Conservation (phyloP, 345 rosid genomes). For the Euphorbia tirucalli region DNA sequence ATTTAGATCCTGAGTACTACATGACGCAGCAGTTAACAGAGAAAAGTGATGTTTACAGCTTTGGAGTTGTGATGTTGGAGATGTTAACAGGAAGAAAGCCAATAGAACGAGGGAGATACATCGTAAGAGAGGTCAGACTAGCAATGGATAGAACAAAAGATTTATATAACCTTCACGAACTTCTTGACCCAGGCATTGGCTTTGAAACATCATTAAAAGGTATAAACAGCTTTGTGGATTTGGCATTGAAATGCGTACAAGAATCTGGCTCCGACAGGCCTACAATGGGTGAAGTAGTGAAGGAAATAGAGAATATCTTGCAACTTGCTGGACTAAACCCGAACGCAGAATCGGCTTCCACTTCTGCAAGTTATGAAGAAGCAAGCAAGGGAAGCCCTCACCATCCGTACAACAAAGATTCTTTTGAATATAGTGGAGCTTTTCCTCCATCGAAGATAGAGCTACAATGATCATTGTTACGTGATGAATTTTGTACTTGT, state of each 20-base stretch:
- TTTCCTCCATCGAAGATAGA: constrained; percentile 18
- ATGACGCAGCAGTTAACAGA: constrained; percentile 87
- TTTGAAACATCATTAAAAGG: constrained; percentile 38
- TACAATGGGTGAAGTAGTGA: constrained; percentile 32
- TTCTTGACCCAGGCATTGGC: constrained; percentile 60
- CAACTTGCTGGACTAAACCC: constrained; percentile 32
- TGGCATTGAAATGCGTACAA: constrained; percentile 26
- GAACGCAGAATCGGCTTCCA: constrained; percentile 24
- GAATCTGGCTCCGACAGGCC: constrained; percentile 29
- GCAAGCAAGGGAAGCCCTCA: constrained; percentile 22
- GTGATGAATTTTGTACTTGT: no score
- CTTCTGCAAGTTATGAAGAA: constrained; percentile 19
- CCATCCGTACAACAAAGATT: constrained; percentile 19
- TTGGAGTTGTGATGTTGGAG: constrained; percentile 84
- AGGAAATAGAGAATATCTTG: constrained; percentile 33
- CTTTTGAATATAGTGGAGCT: constrained; percentile 24
- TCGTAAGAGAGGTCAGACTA: no score
- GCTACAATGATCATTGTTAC: constrained; percentile 1
- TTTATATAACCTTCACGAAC: constrained; percentile 58
- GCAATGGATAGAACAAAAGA: no score
- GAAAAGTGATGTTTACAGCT: constrained; percentile 95
- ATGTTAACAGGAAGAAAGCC: no score
- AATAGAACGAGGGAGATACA: no score
- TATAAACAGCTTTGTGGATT: constrained; percentile 21
- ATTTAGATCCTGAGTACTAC: constrained; percentile 91